Evolutionary conservation across 2,329 filamentous ascomycete genomes (phyloP).

Genomic region (Fusarium newnesense): DNA sequence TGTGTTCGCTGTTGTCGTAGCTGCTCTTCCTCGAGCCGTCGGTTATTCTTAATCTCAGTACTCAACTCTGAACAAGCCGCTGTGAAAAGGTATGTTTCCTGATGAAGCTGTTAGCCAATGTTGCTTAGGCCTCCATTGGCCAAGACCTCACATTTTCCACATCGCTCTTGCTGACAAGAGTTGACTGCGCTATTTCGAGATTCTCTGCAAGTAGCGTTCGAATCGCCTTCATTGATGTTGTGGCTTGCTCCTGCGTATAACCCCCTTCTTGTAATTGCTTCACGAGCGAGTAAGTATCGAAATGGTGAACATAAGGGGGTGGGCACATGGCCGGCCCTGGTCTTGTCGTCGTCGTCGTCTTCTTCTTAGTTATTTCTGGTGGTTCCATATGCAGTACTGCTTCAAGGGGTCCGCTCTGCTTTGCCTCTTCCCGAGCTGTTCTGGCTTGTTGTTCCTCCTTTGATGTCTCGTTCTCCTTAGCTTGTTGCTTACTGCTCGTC

Average conservation of each 20-base stretch:
- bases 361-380: constrained; percentile 50
- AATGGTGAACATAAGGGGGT: constrained; percentile 91
- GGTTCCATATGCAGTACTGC: constrained; percentile 60
- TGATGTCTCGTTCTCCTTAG: constrained; percentile 14
- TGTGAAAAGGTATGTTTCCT: constrained; percentile 91
- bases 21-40: constrained; percentile 80
- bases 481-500: constrained; percentile 6
- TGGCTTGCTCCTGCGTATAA: constrained; percentile 79
- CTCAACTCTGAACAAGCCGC: constrained; percentile 92
- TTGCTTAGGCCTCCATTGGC: not conserved
- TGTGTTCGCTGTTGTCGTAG: constrained; percentile 85
- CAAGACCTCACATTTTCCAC: constrained; percentile 76
- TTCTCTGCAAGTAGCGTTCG: constrained; percentile 81
- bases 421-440: constrained; percentile 50
- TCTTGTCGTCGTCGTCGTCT: constrained; percentile 21
- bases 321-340: constrained; percentile 75
- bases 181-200: constrained; percentile 81
- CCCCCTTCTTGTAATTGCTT: constrained; percentile 79
- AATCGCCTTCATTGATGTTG: constrained; percentile 92
- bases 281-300: constrained; percentile 92
- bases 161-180: constrained; percentile 88
- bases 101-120: constrained; percentile 24
- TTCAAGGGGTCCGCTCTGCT: constrained; percentile 61
- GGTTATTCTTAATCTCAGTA: constrained; percentile 84
- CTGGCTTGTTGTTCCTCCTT: constrained; percentile 40